Evolutionary conservation across 768 basidiomycete species (phyloP), one percentile per base, ranked within the genome.

Genomic region (Termitomyces heimii): DNA sequence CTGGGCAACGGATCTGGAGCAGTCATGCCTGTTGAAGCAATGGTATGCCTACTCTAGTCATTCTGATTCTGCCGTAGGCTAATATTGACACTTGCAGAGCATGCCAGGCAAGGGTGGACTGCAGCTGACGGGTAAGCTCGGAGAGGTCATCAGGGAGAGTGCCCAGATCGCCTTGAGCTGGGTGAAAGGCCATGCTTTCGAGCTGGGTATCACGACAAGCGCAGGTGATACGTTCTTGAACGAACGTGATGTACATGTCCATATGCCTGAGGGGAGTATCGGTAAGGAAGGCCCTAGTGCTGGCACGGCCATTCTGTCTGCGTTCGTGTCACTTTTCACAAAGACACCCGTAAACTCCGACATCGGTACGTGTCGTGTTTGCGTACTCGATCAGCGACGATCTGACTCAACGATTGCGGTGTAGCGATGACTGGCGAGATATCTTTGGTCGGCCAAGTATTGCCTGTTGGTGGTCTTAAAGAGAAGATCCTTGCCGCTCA

Each of bases 371-470:
- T 72, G 5, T n/a, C 20, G 20, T 13, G 5, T 58, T 37, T n/a
- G 13, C 6, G 39, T 24, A 32, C 22, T 43, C 6, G 6, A 13
- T n/a, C 5, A 5, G 18, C 12, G 12, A 16, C n/a, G 16, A 42
- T 42, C 16, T 53, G n/a, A 58, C 16, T 43, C 20, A 34, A 20
- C n/a, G 32, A 9, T n/a, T 34, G 22, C 18, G 18, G 1, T 52
- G 0, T 59, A 94, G 94, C 97, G 6, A 95, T 98, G 94, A 98
- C 97, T 0, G 97, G 97, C 16, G 97, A 99, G 71, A 94, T 99
- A 56, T 94, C 95, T 2, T 84, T 99, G 16, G 88, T 94, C 0
- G 97, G 97, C 0, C 94, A 97, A 71, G 96, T 99, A 9, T 80
- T 97, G 1, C 93, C 96, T 2, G 96, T 99, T 10, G 96, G 96